Conservation (phyloP, 106 monocot genomes). For the Cymbidium sinense region DNA sequence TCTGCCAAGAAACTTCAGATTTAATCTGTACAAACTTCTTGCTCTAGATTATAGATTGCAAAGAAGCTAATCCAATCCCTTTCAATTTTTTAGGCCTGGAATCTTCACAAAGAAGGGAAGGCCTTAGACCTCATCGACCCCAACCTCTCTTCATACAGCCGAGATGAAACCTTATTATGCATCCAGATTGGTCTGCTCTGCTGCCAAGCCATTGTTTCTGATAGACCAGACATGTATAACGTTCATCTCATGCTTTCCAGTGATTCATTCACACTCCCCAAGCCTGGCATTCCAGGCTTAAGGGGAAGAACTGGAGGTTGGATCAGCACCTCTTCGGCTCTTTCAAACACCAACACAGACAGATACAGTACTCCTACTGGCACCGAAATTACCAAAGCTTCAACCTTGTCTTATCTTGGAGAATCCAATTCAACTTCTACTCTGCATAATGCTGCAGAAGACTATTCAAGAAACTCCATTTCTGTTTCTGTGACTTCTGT, state of each 20-base stretch:
- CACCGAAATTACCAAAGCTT: slow-evolving; percentile 1
- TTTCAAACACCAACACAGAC: slow-evolving; percentile 11
- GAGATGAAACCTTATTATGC: slow-evolving; percentile 42
- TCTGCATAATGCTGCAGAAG: slow-evolving; percentile 18
- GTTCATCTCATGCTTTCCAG: slow-evolving; percentile 55
- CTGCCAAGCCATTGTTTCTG: slow-evolving; percentile 45
- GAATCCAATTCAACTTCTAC: slow-evolving; percentile 3
- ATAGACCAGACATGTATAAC: slow-evolving; percentile 55
- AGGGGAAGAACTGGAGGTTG: slow-evolving; percentile 37
- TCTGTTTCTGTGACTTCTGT: slow-evolving; percentile 45
- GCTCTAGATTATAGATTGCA: not conserved
- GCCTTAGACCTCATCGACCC: slow-evolving; percentile 45
- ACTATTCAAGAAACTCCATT: slow-evolving; percentile 53
- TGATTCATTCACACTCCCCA: slow-evolving; percentile 52
- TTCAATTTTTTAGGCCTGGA: slow-evolving; percentile 45
- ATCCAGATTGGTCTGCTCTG: slow-evolving; percentile 60
- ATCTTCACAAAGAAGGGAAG: slow-evolving; percentile 34
- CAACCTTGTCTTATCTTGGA: slow-evolving; percentile 8
- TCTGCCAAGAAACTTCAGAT: not conserved
- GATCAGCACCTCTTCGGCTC: slow-evolving; percentile 10
- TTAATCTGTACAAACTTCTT: not conserved
- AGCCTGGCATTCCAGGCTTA: slow-evolving; percentile 50
- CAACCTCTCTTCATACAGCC: slow-evolving; percentile 16
- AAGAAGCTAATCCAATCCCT: not conserved
- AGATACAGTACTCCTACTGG: slow-evolving; percentile 6